Base-by-base conservation (phyloP, 768 basidiomycete genomes). In the Candolleomyces eurysporus region DNA sequence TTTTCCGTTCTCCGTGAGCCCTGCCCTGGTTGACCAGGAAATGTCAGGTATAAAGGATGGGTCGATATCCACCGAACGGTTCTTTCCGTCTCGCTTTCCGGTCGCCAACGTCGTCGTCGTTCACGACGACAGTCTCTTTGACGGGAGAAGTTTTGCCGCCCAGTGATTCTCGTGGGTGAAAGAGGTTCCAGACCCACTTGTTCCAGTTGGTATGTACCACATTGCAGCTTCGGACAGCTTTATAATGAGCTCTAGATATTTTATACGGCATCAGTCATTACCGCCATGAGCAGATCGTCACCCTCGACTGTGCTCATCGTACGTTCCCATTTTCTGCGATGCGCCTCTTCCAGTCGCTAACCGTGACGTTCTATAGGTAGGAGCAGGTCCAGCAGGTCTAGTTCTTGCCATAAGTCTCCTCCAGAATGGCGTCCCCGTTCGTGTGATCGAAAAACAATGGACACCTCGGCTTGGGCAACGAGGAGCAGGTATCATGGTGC, bases 281-380 rank as follows among this genome's bases (percentile, higher is more conserved):
- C 21, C 9, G 21, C 36, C 40, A 56, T 56, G 54, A 56, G n/a
- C 42, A 31, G 54, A 22, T 16, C n/a, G 2, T 19, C 11, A 42
- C 56, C 56, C 19, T 16, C 61, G n/a, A 5, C 56, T 5, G 66
- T 71, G n/a, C 63, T 69, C 58, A 68, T 71, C 59, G 69, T 69
- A 54, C 50, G 69, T 61, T 50, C 43, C 36, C 6, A 11, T 36
- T 36, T 36, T 36, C 30, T 43, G 57, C 43, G 8, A n/a, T 40
- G 31, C 39, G 8, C 48, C 22, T 31, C 14, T 14, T 57, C 21
- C 13, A 36, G 14, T 45, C n/a, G 5, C 26, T 50, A 31, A 13
- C 17, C 22, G 4, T 21, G 19, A 48, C 55, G 58, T 21, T 59
- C 48, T 57, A 10, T 40, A 26, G 32, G 65, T 63, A 6, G 65